Base-by-base conservation (phyloP, 2,329 filamentous ascomycete species). In the Cadophora malorum region DNA sequence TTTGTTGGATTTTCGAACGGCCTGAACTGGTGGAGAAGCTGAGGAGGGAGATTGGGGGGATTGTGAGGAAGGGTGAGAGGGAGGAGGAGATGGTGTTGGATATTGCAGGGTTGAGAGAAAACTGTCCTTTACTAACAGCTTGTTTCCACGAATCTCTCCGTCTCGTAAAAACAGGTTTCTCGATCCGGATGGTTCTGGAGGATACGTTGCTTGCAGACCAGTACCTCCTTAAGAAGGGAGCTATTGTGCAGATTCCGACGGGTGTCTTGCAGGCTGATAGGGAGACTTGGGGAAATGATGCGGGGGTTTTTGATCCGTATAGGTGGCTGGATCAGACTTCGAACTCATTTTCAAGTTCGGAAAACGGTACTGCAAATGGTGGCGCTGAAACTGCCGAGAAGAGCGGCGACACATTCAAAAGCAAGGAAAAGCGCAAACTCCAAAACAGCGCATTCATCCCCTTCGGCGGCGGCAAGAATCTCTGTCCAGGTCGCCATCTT, bases 141-240 rank as follows among this genome's bases (percentile, higher is more conserved):
- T 79, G 78, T 41, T 83, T 80, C 70, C 78, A 80, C 16, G 83
- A 85, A 69, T 78, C 78, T 0, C 72, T 84, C 66, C 81, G 83
- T 4, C 66, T 83, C 4, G 74, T 70, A 12, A 79, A 80, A 33
- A 78, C 79, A 1, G 74, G 78, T 8, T 72, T 78, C 19, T 78
- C 79, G 9, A 79, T 76, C 47, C 79, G 84, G 6, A 74, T 76
- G 4, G 79, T 83, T 4, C 70, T 77, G 16, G 71, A 78, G 28
- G 83, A 86, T 63, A 81, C 79, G 3, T 58, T 80, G 4, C 71
- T 84, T 19, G 49, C 65, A n/a, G 64, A 81, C 65, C 76, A 72
- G 14, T 83, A 82, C 66, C 78, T 83, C 33, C 75, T 84, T n/a
- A 79, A 79, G 58, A 81, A 81, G 64, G 78, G 76, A n/a, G 74